A percentile compares a stretch with the other conserved stretches of the same genome.
Evolutionary conservation across 495 filamentous ascomycete species (phyloP).

Genomic region (Xylaria telfairii): DNA sequence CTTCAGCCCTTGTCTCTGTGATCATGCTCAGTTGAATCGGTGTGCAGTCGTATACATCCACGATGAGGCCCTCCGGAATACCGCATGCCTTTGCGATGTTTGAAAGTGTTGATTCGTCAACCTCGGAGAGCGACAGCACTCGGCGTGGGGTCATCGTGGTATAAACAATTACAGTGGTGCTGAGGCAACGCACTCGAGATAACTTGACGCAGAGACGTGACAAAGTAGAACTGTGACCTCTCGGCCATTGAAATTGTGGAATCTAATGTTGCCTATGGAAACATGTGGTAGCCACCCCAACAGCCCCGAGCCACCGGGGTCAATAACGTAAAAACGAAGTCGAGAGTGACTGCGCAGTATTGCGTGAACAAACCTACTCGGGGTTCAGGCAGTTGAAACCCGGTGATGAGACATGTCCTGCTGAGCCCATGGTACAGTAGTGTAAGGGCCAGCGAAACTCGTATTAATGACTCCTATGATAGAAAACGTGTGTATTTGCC

Average conservation of each 20-base stretch:
- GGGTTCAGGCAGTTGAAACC: too few species aligned
- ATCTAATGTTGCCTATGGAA: too few species aligned
- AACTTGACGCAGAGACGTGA: neutral
- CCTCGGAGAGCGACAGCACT: constrained; percentile 6
- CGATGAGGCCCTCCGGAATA: constrained; percentile 38
- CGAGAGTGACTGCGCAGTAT: too few species aligned
- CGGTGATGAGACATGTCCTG: too few species aligned
- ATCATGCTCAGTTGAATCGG: constrained; percentile 56
- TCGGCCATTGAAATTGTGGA: neutral
- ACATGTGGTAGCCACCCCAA: too few species aligned
- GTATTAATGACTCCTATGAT: too few species aligned
- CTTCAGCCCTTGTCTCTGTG: constrained; percentile 6
- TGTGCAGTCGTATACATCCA: constrained; percentile 69
- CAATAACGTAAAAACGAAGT: neutral
- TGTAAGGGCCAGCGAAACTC: too few species aligned
- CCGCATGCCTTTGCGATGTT: constrained; percentile 32
- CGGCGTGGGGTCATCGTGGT: neutral
- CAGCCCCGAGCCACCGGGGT: neutral
- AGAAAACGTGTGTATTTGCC: too few species aligned
- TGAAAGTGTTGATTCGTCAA: neutral
- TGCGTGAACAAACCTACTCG: too few species aligned
- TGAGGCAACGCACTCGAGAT: neutral
- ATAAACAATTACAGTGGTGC: neutral
- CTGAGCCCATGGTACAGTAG: too few species aligned
- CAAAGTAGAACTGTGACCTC: neutral